Percentiles rank a stretch among this genome's conserved stretches.
phyloP scores from a whole-genome alignment of 176 grass and related monocot genomes.

The Oryza rufipogon region DNA sequence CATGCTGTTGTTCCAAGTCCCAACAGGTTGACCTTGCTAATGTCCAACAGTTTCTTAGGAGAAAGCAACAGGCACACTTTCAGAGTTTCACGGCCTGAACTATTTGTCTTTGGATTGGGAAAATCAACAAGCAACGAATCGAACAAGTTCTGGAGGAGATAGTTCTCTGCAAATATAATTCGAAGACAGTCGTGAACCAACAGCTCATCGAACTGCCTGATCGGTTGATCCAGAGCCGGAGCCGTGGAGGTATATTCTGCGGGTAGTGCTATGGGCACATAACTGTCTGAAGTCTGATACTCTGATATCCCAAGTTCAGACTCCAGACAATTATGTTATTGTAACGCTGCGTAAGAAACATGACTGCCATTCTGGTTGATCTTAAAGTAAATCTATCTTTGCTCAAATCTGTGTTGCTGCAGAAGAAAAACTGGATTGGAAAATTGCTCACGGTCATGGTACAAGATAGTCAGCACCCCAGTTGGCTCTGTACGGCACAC shows the following conservation, averaged over 20 bases:
- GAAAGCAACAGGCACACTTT: neutral
- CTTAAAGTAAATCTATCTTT: neutral
- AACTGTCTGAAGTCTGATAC: neutral
- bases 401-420: neutral
- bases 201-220: neutral
- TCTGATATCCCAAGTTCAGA: neutral
- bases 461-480: conserved; percentile 1
- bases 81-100: neutral
- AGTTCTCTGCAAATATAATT: neutral
- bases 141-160: neutral
- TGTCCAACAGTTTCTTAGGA: neutral
- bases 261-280: neutral
- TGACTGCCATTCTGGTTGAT: neutral
- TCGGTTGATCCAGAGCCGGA: neutral
- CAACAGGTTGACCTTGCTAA: neutral
- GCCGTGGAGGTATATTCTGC: neutral
- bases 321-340: neutral
- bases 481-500: neutral
- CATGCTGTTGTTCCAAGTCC: neutral
- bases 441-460: conserved; percentile 8
- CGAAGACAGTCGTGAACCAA: neutral
- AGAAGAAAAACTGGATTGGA: neutral
- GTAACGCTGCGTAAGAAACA: neutral
- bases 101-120: neutral
- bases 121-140: neutral